Evolutionary conservation across 1,139 yeast species (phyloP).

Genomic region (Hyphopichia buzzinii): DNA sequence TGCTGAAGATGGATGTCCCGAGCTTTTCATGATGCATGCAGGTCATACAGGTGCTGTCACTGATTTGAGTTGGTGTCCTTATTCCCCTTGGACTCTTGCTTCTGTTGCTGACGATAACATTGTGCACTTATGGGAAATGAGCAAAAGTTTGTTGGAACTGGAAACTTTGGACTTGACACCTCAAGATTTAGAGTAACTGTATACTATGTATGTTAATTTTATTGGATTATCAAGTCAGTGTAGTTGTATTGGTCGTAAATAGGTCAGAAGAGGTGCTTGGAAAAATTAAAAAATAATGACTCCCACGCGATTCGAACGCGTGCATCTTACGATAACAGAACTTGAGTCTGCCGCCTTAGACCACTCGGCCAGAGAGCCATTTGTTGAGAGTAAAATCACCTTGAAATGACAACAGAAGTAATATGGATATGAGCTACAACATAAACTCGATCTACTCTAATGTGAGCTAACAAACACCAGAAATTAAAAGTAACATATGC

Average conservation of each 20-base stretch:
- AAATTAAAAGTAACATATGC: too few relatives aligned
- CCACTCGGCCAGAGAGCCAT: slow-evolving; percentile 32
- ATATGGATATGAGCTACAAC: too few relatives aligned
- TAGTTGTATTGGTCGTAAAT: too few relatives aligned
- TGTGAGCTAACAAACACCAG: too few relatives aligned
- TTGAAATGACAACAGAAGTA: too few relatives aligned
- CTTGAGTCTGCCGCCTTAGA: slow-evolving; percentile 34
- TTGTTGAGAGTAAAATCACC: background rate
- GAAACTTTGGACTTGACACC: slow-evolving; percentile 24
- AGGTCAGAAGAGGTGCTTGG: too few relatives aligned
- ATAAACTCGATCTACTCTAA: too few relatives aligned
- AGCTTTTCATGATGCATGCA: slow-evolving; percentile 81
- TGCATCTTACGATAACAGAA: slow-evolving; percentile 30
- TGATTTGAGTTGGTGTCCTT: slow-evolving; percentile 69
- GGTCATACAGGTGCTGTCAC: slow-evolving; percentile 78
- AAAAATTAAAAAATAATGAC: slow-evolving; percentile 14
- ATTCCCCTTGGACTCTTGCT: slow-evolving; percentile 70
- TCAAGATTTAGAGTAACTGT: slow-evolving; percentile 12
- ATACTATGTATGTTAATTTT: background rate
- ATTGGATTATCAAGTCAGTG: too few relatives aligned
- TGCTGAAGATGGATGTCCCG: slow-evolving; percentile 80
- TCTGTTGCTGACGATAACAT: slow-evolving; percentile 76
- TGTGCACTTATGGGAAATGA: slow-evolving; percentile 74
- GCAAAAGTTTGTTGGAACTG: slow-evolving; percentile 45
- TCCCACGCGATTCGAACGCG: slow-evolving; percentile 24